phyloP scores from a whole-genome alignment of 768 basidiomycete species.

The Leccinum obscurum region DNA sequence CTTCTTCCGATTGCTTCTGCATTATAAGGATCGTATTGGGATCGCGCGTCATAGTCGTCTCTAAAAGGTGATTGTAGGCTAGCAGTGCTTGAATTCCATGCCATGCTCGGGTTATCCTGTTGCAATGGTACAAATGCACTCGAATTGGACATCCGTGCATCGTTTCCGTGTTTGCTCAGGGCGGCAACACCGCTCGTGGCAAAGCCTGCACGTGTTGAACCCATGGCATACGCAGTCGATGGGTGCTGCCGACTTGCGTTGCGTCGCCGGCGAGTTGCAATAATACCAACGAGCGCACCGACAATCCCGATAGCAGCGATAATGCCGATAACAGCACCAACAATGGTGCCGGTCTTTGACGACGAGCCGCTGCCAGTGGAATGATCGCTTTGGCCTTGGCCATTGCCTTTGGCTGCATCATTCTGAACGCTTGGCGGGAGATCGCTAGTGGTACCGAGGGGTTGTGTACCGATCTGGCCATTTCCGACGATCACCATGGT shows the following conservation, averaged over 20 bases:
- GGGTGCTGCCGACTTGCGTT: slow-evolving; percentile 34
- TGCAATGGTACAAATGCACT: slow-evolving; percentile 73
- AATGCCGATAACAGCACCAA: slow-evolving; percentile 32
- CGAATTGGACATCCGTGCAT: slow-evolving; percentile 53
- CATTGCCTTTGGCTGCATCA: slow-evolving; percentile 39
- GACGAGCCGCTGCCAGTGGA: slow-evolving; percentile 23
- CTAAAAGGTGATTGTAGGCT: slow-evolving; percentile 44
- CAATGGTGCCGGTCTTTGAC: slow-evolving; percentile 25
- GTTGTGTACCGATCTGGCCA: slow-evolving; percentile 74
- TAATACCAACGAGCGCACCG: slow-evolving; percentile 43
- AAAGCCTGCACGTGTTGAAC: slow-evolving; percentile 31
- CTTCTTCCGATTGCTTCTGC: slow-evolving; percentile 27
- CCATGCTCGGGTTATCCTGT: slow-evolving; percentile 56
- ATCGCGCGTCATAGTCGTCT: slow-evolving; percentile 28
- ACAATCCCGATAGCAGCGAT: slow-evolving; percentile 32
- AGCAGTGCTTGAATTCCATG: slow-evolving; percentile 57
- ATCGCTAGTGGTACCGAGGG: slow-evolving; percentile 32
- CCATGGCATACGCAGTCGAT: slow-evolving; percentile 41
- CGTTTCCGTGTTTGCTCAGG: slow-evolving; percentile 24
- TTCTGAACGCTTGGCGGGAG: slow-evolving; percentile 43
- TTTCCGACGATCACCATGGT: slow-evolving; percentile 76
- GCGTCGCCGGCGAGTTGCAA: slow-evolving; percentile 51
- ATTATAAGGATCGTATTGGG: slow-evolving; percentile 29
- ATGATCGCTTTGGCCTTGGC: slow-evolving; percentile 19
- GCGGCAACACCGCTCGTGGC: slow-evolving; percentile 23